Evolutionary conservation across 306 rosid species (phyloP), one percentile per base, ranked within the genome.

Genomic region (Vigna nakashimae): DNA sequence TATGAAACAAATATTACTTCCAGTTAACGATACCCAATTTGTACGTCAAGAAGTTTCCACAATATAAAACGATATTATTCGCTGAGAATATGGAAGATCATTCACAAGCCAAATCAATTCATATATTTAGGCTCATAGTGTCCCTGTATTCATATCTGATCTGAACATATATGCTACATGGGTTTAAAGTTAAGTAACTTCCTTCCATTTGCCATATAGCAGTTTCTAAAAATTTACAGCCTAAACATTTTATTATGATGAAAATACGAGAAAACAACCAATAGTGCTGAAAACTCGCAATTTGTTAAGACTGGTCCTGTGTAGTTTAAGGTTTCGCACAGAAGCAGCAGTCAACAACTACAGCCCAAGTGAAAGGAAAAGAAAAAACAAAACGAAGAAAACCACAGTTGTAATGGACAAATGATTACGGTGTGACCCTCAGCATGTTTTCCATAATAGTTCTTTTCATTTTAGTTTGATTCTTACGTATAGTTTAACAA

Each of bases 391-490:
- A 59, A 36, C 9, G 56, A 65, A 66, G 50, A 52, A 75, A 36
- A 34, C 10, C 49, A 32, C 22, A 80, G 55, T 43, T 32, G 28
- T 62, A 34, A 59, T 51, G 60, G 36, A 46, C 56, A 57, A 45
- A 50, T 66, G 64, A 67, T 12, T 8, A 13, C 14, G 22, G 11
- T 28, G 75, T 56, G 71, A 30, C 69, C 50, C 53, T 46, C 16
- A 62, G 74, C 58, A 73, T 64, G 18, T 60, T 17, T 22, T 80
- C 64, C 50, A 9, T 1, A 70, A 15, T 45, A 45, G 80, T 24
- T 51, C 40, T 28, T 55, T 79, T 69, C 78, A 59, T 55, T 58
- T 73, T 10, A 53, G 66, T 56, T 24, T 24, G 28, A 62, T 12
- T 55, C 63, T 26, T 15, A 69, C 22, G 34, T 77, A 26, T 38